These are phyloP conservation scores for sorghum (Sorghum bicolor) DNA, from an alignment of 176 grass and related monocot genomes.

Conservation along the genomic window DNA sequence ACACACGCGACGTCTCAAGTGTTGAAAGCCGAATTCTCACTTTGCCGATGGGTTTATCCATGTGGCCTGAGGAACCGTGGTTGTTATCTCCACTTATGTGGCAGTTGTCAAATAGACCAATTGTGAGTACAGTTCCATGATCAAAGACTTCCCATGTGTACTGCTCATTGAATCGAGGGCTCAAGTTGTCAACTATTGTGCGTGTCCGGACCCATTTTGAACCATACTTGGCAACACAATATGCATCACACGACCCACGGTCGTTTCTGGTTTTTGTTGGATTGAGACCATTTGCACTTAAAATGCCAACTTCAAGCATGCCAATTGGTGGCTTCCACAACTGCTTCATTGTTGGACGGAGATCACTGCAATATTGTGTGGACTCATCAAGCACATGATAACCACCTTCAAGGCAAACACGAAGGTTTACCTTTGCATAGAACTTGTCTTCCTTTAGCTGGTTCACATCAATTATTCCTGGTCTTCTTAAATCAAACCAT, in stretches of 20 bases:
- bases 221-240: constrained; percentile 95
- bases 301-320: constrained; percentile 87
- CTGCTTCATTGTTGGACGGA: constrained; percentile 87
- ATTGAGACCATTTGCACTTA: constrained; percentile 60
- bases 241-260: constrained; percentile 74
- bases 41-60: constrained; percentile 75
- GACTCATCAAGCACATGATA: constrained; percentile 96
- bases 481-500: constrained; percentile 69
- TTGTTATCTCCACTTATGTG: constrained; percentile 43
- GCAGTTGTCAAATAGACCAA: constrained; percentile 85
- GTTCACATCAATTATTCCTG: constrained; percentile 52
- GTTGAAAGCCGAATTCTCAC: constrained; percentile 86
- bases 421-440: constrained; percentile 63
- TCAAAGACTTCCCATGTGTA: constrained; percentile 92
- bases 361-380: constrained; percentile 83
- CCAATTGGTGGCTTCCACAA: constrained; percentile 85
- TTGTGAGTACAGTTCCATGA: constrained; percentile 82
- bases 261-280: constrained; percentile 62
- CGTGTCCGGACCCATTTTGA: constrained; percentile 95
- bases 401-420: constrained; percentile 74
- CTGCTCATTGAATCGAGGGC: constrained; percentile 85
- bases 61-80: constrained; percentile 22
- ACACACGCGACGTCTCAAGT: constrained; percentile 66
- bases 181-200: constrained; percentile 62
- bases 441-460: constrained; percentile 83